A percentile compares a stretch with the other conserved stretches of the same genome.
These are phyloP conservation scores for Rhodotorula babjevae DNA, from an alignment of 768 basidiomycete genomes.

Conservation along the genomic window DNA sequence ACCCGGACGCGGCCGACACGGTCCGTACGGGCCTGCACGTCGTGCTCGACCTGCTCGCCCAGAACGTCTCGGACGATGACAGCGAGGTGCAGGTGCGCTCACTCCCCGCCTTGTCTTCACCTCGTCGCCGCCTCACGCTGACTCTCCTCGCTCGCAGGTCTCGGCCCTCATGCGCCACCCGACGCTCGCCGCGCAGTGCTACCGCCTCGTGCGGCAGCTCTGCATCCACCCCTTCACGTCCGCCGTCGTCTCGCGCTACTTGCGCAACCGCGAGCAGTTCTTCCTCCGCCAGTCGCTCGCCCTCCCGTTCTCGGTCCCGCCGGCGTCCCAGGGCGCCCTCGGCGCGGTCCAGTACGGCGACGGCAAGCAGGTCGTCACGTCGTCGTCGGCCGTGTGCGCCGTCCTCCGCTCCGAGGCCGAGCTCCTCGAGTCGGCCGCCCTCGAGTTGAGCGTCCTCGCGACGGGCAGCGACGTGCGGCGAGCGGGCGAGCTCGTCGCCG, in stretches of 20 bases:
- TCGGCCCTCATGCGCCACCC: conserved; percentile 51
- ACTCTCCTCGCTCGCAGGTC: conserved; percentile 26
- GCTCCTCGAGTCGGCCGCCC: conserved; percentile 75
- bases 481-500: conserved; percentile 66
- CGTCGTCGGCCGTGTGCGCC: conserved; percentile 56
- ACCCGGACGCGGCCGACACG: conserved; percentile 43
- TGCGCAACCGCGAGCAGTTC: conserved; percentile 82
- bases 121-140: neutral
- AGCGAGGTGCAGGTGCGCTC: conserved; percentile 42
- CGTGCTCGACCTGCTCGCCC: conserved; percentile 68
- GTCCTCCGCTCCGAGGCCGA: conserved; percentile 78
- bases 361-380: conserved; percentile 64
- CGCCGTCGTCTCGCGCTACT: conserved; percentile 72
- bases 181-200: conserved; percentile 75
- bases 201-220: conserved; percentile 74
- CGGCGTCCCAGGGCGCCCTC: conserved; percentile 51
- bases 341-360: conserved; percentile 65
- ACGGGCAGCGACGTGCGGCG: conserved; percentile 70
- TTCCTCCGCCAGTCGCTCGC: conserved; percentile 76
- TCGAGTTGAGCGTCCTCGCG: conserved; percentile 82
- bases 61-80: conserved; percentile 54
- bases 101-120: neutral
- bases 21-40: conserved; percentile 66
- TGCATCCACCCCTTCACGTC: conserved; percentile 82
- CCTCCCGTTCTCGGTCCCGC: conserved; percentile 61